Conservation (phyloP, 1,284 basidiomycete species). For the Cutaneotrichosporon curvatum region DNA sequence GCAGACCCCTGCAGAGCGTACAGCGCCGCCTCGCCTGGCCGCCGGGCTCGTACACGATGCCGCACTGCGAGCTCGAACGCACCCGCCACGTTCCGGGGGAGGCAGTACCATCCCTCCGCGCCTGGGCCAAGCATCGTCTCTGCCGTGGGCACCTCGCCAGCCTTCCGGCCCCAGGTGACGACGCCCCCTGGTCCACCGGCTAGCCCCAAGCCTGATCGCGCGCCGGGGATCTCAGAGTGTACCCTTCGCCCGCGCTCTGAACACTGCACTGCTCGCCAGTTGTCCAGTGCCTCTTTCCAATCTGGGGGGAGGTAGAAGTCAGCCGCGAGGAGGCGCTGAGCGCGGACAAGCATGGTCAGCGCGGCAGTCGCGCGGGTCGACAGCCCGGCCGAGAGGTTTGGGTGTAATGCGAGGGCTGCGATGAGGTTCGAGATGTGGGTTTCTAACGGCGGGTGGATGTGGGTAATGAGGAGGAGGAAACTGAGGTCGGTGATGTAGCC, state of each 20-base stretch:
- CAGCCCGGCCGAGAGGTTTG: conserved; percentile 26
- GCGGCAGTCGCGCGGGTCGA: conserved; percentile 18
- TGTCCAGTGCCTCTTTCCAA: conserved; percentile 18
- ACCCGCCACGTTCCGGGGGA: conserved; percentile 27
- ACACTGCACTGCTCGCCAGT: conserved; percentile 6
- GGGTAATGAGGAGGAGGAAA: conserved; percentile 30
- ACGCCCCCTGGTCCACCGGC: conserved; percentile 33
- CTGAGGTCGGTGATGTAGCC: conserved; percentile 27
- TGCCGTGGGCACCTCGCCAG: conserved; percentile 33
- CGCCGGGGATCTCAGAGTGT: no score
- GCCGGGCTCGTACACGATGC: conserved; percentile 28
- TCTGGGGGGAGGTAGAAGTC: conserved; percentile 23
- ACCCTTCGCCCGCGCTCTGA: background rate
- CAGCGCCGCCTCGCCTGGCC: conserved; percentile 28
- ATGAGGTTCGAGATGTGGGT: conserved; percentile 38
- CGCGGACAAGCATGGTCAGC: conserved; percentile 26
- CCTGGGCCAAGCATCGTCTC: conserved; percentile 5
- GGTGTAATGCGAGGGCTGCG: conserved; percentile 32
- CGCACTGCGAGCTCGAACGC: conserved; percentile 27
- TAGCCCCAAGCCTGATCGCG: conserved; percentile 5
- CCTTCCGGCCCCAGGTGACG: conserved; percentile 28
- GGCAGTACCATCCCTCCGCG: conserved; percentile 27
- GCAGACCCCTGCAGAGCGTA: conserved; percentile 27
- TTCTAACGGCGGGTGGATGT: conserved; percentile 36
- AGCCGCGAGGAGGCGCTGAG: conserved; percentile 28